Base-by-base conservation (phyloP, 306 rosid genomes). In the Gillenia trifoliata region DNA sequence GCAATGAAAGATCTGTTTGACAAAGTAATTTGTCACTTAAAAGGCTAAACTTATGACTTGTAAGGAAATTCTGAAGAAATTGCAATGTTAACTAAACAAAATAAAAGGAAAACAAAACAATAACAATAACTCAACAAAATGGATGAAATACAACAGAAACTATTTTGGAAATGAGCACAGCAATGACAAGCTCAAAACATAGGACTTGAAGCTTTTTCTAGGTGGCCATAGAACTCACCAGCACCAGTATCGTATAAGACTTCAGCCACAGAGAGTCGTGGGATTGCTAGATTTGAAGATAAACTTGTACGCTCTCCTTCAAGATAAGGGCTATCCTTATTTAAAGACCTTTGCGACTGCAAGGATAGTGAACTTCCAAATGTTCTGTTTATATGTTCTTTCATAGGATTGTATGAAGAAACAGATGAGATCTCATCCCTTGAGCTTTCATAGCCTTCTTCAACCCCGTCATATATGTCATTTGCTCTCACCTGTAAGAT, bases 401-500 rank as follows among this genome's bases (percentile, higher is more conserved):
- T 94, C 81, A 76, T 74, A 40, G 93, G 96, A 59, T 84, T 95
- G 88, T 84, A 95, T 8, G 99, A 95, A n/a, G 99, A 92, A 78
- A 95, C 96, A 28, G 99, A 95, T 28, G 97, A 92, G 70, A 88
- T 76, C 77, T 95, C 99, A 81, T 95, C 99, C 79, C 86, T 92
- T 40, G 98, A 88, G 90, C 99, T 92, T 66, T 92, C 98, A 83
- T 95, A 90, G 62, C 87, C 99, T 70, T 95, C 99, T 82, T 92
- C 99, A 77, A 79, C 30, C 31, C 87, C 96, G 78, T 87, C 98
- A 83, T 84, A 75, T 19, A 81, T 77, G 78, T 92, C 98, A 74
- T 89, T 92, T 71, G 91, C 99, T 89, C 93, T 95, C 69, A 86
- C 92, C 99, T 95, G 86, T 43, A 79, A 73, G 43, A 61, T 61